phyloP scores from a whole-genome alignment of 192 early-diverging fungal genomes.

The Chytriomyces sp. region DNA sequence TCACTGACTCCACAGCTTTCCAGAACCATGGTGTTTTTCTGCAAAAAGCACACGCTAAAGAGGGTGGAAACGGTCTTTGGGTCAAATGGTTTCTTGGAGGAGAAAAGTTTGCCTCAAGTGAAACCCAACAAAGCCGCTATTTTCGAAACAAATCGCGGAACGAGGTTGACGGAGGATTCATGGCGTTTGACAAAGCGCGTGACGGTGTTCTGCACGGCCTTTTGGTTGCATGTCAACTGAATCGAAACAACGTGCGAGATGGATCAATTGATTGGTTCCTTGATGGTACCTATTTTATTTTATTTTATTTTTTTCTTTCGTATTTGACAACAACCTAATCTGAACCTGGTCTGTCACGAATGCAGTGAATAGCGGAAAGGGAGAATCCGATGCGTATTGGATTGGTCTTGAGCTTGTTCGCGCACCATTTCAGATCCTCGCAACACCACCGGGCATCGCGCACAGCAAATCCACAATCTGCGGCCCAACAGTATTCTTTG shows the following conservation, averaged over 20 bases:
- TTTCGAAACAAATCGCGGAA: conserved; percentile 51
- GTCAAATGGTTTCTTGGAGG: conserved; percentile 47
- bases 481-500: neutral
- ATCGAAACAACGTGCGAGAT: conserved; percentile 21
- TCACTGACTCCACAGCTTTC: conserved; percentile 42
- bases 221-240: conserved; percentile 32
- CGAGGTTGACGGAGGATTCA: conserved; percentile 45
- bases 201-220: conserved; percentile 26
- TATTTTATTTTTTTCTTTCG: neutral
- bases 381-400: neutral
- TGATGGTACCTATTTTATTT: too few relatives aligned
- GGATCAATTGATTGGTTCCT: conserved; percentile 22
- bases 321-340: neutral
- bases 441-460: neutral
- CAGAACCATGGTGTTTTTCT: conserved; percentile 59
- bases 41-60: conserved; percentile 57
- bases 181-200: conserved; percentile 26
- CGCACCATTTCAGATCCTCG: neutral
- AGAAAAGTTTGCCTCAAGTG: conserved; percentile 54
- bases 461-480: neutral
- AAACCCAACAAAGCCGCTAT: conserved; percentile 55
- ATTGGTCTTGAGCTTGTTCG: neutral
- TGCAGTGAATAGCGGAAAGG: neutral
- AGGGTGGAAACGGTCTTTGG: conserved; percentile 11
- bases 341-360: neutral